These are phyloP conservation scores for Melastoma malabathricum DNA, from an alignment of 345 rosid species.

Conservation along the genomic window DNA sequence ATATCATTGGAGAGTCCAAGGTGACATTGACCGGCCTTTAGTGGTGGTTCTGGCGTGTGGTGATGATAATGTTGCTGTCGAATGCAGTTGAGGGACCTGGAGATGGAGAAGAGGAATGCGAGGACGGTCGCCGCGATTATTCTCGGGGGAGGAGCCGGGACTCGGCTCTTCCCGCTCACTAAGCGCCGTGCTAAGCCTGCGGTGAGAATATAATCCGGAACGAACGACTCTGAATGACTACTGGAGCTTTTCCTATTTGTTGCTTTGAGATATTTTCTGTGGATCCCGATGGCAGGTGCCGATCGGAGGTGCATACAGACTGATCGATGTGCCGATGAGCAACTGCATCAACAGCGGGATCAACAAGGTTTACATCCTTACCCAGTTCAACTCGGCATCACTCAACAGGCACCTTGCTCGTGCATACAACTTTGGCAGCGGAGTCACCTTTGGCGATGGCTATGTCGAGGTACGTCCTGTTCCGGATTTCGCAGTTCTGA, in stretches of 20 bases:
- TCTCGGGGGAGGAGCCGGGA: constrained; percentile 98
- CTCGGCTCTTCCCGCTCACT: constrained; percentile 94
- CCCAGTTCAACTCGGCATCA: constrained; percentile 85
- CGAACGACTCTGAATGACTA: neutral
- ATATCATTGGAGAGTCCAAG: constrained; percentile 34
- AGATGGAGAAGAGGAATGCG: constrained; percentile 50
- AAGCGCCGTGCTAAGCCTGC: constrained; percentile 96
- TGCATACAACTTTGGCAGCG: constrained; percentile 65
- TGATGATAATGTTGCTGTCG: neutral
- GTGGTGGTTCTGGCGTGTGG: neutral
- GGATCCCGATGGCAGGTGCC: constrained; percentile 40
- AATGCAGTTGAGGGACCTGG: constrained; percentile 54
- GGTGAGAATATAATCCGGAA: constrained; percentile 21
- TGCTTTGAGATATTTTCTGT: neutral
- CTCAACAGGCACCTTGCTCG: constrained; percentile 83
- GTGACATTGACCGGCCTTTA: constrained; percentile 12
- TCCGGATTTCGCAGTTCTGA: neutral
- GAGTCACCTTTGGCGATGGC: constrained; percentile 75
- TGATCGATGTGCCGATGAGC: constrained; percentile 98
- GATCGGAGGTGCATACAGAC: constrained; percentile 85
- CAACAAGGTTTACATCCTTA: constrained; percentile 90
- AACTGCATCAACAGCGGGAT: constrained; percentile 92
- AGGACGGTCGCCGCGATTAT: constrained; percentile 72
- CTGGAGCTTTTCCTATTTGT: too few species aligned
- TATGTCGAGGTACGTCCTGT: constrained; percentile 44